These are phyloP conservation scores for Carpinus viminea DNA, from an alignment of 306 rosid species.

Conservation along the genomic window DNA sequence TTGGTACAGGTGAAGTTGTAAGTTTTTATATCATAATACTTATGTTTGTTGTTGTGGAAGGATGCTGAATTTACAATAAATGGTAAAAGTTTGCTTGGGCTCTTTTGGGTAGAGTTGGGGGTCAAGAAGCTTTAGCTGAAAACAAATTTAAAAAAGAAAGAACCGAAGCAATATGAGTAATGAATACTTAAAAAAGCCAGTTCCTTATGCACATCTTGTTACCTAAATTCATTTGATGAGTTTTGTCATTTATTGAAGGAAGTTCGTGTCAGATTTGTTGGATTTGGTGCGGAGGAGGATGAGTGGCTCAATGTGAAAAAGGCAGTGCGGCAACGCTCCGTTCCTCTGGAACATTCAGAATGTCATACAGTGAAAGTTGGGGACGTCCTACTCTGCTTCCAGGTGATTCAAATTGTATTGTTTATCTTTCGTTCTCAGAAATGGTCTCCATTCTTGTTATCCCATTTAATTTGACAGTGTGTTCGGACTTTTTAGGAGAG, in stretches of 20 bases:
- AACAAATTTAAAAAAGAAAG: not conserved
- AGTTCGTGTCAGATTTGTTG: conserved; percentile 87
- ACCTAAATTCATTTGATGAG: conserved; percentile 28
- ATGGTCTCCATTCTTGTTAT: not conserved
- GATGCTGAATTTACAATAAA: conserved; percentile 11
- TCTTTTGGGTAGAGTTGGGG: not conserved
- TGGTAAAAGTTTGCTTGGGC: not conserved
- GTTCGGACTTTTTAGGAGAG: conserved; percentile 57
- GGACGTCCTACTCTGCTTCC: conserved; percentile 80
- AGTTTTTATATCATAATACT: conserved; percentile 34
- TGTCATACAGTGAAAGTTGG: conserved; percentile 73
- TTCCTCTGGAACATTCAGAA: conserved; percentile 73
- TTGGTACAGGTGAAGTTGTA: conserved; percentile 79
- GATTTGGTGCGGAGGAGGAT: conserved; percentile 91
- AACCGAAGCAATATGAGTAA: not conserved
- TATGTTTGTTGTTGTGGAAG: not conserved
- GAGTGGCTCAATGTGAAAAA: conserved; percentile 78
- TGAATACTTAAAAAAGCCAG: not conserved
- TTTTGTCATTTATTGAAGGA: conserved; percentile 78
- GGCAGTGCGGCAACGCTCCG: conserved; percentile 78
- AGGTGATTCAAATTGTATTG: conserved; percentile 48
- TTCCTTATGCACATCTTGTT: not conserved
- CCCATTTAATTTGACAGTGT: conserved; percentile 22
- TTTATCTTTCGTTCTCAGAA: not conserved
- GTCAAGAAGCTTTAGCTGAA: not conserved